Evolutionary conservation across 1,139 yeast genomes (phyloP).

Genomic region (Groenewaldozyma auringiensis): DNA sequence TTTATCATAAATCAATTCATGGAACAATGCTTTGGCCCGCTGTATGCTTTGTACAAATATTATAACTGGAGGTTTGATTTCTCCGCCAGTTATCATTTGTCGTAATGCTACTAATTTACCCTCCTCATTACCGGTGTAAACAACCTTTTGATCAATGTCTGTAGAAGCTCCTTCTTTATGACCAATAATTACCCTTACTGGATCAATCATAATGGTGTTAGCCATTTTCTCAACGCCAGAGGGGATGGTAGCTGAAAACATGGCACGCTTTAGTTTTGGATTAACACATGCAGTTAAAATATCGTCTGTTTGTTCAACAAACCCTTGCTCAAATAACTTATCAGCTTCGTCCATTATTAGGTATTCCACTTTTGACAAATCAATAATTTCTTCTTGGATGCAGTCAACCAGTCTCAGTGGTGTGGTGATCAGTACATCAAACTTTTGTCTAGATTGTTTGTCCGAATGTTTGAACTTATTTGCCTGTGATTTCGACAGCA

Average conservation of each 20-base stretch:
- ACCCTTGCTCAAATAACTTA: conserved; percentile 82
- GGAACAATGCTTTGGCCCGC: conserved; percentile 91
- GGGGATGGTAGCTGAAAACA: conserved; percentile 94
- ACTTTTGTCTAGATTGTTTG: conserved; percentile 51
- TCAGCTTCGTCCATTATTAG: conserved; percentile 94
- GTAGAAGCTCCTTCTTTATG: conserved; percentile 88
- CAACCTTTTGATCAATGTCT: conserved; percentile 73
- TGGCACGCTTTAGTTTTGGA: conserved; percentile 48
- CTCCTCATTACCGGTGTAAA: conserved; percentile 88
- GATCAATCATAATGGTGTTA: conserved; percentile 71
- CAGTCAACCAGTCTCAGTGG: conserved; percentile 83
- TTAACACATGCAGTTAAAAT: conserved; percentile 62
- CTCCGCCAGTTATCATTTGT: conserved; percentile 70
- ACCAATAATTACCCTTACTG: conserved; percentile 82
- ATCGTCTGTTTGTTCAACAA: conserved; percentile 85
- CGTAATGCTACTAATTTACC: conserved; percentile 89
- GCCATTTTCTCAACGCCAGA: conserved; percentile 90
- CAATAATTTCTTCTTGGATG: conserved; percentile 51
- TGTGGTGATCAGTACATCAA: conserved; percentile 76
- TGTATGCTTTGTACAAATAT: conserved; percentile 87
- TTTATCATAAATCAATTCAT: conserved; percentile 83
- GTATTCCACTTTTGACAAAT: conserved; percentile 59
- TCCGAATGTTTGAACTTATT: conserved; percentile 51
- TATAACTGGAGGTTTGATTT: conserved; percentile 85
- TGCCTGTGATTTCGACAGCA: conserved; percentile 70